A percentile compares a stretch with the other conserved stretches of the same genome.
phyloP scores from a whole-genome alignment of 2,329 filamentous ascomycete species.

The Cercospora sp. region DNA sequence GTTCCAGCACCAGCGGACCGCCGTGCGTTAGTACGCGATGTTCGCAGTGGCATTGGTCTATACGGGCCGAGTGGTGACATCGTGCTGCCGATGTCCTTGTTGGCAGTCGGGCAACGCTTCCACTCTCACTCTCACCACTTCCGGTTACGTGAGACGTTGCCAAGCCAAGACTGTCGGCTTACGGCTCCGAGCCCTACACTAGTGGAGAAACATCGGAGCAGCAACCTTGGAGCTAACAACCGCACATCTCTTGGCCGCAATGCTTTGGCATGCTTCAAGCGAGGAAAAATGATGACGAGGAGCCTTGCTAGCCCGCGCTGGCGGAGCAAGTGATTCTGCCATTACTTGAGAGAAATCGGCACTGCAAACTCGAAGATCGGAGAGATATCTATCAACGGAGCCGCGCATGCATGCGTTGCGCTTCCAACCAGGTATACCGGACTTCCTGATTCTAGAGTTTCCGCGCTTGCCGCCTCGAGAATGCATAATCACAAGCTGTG shows the following conservation, averaged over 20 bases:
- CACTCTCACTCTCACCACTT: background rate
- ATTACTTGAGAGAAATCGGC: background rate
- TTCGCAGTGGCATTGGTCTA: background rate
- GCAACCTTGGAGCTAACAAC: background rate
- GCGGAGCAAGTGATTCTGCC: background rate
- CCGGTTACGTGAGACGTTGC: background rate
- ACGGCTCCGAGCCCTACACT: background rate
- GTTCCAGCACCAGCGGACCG: background rate
- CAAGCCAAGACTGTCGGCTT: background rate
- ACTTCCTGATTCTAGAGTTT: too few species aligned
- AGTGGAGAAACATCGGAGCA: background rate
- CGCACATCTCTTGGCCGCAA: background rate
- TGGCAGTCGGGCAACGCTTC: background rate
- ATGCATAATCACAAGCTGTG: too few species aligned
- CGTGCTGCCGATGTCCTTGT: background rate
- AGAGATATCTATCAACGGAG: too few species aligned
- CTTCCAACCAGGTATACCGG: too few species aligned
- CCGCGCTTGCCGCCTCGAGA: too few species aligned
- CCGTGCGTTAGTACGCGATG: background rate
- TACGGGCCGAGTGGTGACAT: background rate
- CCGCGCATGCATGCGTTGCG: too few species aligned
- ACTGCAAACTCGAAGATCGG: background rate
- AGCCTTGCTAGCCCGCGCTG: background rate
- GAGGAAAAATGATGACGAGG: background rate
- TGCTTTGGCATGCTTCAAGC: background rate